phyloP scores from a whole-genome alignment of 2,329 filamentous ascomycete genomes.

The Spiromastix sp. region DNA sequence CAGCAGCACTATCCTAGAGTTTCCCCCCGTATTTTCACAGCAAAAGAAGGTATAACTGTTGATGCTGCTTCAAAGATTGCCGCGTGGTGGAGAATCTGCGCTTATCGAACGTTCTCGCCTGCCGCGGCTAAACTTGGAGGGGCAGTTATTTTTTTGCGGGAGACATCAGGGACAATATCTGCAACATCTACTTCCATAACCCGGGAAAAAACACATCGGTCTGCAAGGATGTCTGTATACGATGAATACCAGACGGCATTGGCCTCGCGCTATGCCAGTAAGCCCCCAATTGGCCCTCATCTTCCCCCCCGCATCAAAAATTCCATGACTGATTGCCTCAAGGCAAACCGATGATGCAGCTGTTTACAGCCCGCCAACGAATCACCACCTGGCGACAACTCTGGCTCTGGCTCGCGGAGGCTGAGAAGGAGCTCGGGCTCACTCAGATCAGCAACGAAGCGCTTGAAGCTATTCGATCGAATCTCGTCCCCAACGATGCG shows the following conservation, averaged over 20 bases:
- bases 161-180: too few relatives aligned
- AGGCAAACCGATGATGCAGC: constrained; percentile 57
- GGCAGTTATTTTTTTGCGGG: too few relatives aligned
- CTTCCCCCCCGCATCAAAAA: constrained; percentile 4
- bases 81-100: too few relatives aligned
- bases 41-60: too few relatives aligned
- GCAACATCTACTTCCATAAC: too few relatives aligned
- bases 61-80: too few relatives aligned
- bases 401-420: constrained; percentile 76
- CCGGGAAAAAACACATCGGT: too few relatives aligned
- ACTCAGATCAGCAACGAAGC: constrained; percentile 60
- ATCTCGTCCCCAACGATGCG: constrained; percentile 64
- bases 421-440: constrained; percentile 70
- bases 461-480: constrained; percentile 63
- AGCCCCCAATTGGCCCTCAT: constrained; percentile 3
- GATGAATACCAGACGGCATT: constrained; percentile 59
- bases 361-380: constrained; percentile 69
- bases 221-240: constrained; percentile 28
- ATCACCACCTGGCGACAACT: constrained; percentile 73
- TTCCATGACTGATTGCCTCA: not conserved
- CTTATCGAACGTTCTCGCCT: too few relatives aligned
- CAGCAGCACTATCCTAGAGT: too few relatives aligned
- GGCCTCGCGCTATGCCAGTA: constrained; percentile 57
- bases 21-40: too few relatives aligned
- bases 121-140: too few relatives aligned